phyloP scores from a whole-genome alignment of 345 rosid species.

The Pistacia atlantica region DNA sequence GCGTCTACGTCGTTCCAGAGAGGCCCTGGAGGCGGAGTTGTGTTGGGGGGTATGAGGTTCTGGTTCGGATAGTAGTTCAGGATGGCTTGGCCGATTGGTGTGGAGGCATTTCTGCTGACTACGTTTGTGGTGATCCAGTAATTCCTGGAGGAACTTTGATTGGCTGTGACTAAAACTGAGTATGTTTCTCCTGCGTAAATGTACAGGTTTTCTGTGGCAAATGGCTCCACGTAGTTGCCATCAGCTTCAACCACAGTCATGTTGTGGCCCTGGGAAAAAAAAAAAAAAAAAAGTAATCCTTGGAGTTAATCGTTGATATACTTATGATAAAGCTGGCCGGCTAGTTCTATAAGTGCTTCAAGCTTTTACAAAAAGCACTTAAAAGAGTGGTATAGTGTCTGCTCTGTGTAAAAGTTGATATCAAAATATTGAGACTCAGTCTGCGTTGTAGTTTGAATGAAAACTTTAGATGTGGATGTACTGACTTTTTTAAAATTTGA shows the following conservation, averaged over 20 bases:
- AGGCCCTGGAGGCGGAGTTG: conserved; percentile 9
- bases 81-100: conserved; percentile 24
- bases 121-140: conserved; percentile 20
- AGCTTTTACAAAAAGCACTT: too few relatives aligned
- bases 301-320: too few relatives aligned
- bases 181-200: conserved; percentile 46
- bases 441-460: too few relatives aligned
- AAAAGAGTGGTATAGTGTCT: too few relatives aligned
- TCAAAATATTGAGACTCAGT: too few relatives aligned
- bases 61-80: conserved; percentile 21
- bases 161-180: conserved; percentile 31
- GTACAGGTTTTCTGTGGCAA: conserved; percentile 21
- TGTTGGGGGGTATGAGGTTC: neutral
- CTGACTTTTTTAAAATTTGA: too few relatives aligned
- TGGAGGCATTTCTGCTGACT: conserved; percentile 7
- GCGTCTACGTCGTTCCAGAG: conserved; percentile 21
- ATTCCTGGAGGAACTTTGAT: conserved; percentile 13
- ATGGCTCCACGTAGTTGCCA: conserved; percentile 39
- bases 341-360: too few relatives aligned
- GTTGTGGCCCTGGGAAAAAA: conserved; percentile 31
- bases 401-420: too few relatives aligned
- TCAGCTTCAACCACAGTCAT: conserved; percentile 49
- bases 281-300: neutral
- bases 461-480: too few relatives aligned
- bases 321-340: too few relatives aligned